A percentile compares a stretch with the other conserved stretches of the same genome.
Conservation (phyloP, 768 basidiomycete genomes). For the Tubosaeta brunneosetosa region DNA sequence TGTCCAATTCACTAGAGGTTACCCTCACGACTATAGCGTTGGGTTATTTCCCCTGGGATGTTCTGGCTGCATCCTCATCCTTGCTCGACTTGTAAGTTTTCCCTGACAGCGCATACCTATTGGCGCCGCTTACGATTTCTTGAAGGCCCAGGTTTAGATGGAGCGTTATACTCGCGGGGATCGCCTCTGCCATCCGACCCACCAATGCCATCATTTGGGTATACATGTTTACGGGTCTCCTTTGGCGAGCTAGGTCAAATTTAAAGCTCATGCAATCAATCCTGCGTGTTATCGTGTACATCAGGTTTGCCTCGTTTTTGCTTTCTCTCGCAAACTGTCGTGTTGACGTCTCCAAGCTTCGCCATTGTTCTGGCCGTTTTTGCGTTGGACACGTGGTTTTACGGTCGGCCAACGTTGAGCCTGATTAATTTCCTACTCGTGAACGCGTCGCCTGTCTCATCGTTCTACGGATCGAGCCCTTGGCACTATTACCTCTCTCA, state of each 20-base stretch:
- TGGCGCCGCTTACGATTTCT: slow-evolving; percentile 29
- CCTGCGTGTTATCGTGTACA: slow-evolving; percentile 34
- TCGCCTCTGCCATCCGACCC: slow-evolving; percentile 81
- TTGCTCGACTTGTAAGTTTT: slow-evolving; percentile 18
- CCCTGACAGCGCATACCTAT: neutral
- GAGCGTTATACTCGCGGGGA: slow-evolving; percentile 57
- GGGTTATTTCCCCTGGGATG: slow-evolving; percentile 70
- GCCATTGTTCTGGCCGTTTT: slow-evolving; percentile 31
- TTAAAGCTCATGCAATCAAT: slow-evolving; percentile 29
- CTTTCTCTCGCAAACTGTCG: neutral
- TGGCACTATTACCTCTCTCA: slow-evolving; percentile 91
- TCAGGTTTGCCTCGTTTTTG: slow-evolving; percentile 41
- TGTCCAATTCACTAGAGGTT: slow-evolving; percentile 93
- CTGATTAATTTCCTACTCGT: slow-evolving; percentile 77
- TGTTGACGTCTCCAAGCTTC: slow-evolving; percentile 16
- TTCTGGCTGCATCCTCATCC: slow-evolving; percentile 26
- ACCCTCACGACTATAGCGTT: slow-evolving; percentile 78
- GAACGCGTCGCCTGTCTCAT: slow-evolving; percentile 80
- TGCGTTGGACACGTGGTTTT: slow-evolving; percentile 66
- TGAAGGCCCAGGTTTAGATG: slow-evolving; percentile 29
- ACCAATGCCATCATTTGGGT: slow-evolving; percentile 87
- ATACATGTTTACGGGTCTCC: slow-evolving; percentile 55
- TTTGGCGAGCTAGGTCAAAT: slow-evolving; percentile 49
- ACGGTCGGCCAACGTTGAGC: slow-evolving; percentile 62
- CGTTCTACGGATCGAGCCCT: slow-evolving; percentile 85